Conservation (phyloP, 495 filamentous ascomycete genomes). For the Xeromyces bisporus region DNA sequence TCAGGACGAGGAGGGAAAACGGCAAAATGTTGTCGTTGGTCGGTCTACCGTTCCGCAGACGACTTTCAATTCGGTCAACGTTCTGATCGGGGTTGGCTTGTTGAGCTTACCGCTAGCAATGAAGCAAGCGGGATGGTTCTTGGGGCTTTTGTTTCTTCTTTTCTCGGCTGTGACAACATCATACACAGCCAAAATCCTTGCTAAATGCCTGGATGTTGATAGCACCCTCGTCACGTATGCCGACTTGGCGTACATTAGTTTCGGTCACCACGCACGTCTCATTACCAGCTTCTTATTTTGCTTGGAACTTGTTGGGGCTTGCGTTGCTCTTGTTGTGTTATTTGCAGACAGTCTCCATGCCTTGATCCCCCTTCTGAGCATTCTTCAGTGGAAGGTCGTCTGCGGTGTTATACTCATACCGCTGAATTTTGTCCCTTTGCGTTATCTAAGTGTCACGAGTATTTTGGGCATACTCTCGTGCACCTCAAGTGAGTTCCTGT, state of each 20-base stretch:
- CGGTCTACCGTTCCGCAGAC: conserved; percentile 92
- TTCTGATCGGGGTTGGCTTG: conserved; percentile 80
- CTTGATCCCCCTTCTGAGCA: conserved; percentile 55
- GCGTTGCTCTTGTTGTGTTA: conserved; percentile 79
- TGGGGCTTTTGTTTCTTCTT: conserved; percentile 59
- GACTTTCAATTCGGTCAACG: conserved; percentile 91
- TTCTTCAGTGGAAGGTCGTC: conserved; percentile 70
- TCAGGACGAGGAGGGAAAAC: conserved; percentile 68
- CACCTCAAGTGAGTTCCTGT: conserved; percentile 52
- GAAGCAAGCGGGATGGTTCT: conserved; percentile 80
- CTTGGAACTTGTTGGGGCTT: conserved; percentile 72
- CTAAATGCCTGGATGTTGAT: conserved; percentile 80
- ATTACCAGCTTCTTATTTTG: conserved; percentile 73
- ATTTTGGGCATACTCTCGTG: conserved; percentile 80
- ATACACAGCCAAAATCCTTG: conserved; percentile 75
- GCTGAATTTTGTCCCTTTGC: conserved; percentile 69
- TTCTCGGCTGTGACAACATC: conserved; percentile 58
- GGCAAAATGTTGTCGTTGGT: conserved; percentile 67
- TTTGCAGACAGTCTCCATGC: conserved; percentile 81
- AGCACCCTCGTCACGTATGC: conserved; percentile 72
- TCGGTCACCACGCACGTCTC: conserved; percentile 66
- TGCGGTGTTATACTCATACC: conserved; percentile 70
- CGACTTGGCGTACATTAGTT: conserved; percentile 83
- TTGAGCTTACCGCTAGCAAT: conserved; percentile 79
- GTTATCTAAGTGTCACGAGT: conserved; percentile 76